Evolutionary conservation across 1,139 yeast species (phyloP).

Genomic region (Yarrowia galli): DNA sequence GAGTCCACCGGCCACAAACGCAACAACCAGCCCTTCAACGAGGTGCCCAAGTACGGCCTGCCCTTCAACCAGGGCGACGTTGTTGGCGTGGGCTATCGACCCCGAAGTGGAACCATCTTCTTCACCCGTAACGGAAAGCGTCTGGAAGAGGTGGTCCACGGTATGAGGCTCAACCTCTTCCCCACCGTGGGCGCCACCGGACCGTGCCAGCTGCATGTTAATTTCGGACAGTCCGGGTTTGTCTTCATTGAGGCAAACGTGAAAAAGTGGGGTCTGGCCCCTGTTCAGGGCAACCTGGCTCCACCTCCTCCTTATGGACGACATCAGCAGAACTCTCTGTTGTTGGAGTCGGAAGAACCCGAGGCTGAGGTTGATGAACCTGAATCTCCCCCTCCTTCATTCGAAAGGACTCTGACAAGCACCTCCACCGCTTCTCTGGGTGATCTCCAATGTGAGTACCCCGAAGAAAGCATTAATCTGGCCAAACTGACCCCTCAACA

Average conservation of each 20-base stretch:
- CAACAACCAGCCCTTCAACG: slow-evolving; percentile 77
- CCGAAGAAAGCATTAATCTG: slow-evolving; percentile 31
- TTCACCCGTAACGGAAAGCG: slow-evolving; percentile 92
- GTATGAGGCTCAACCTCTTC: slow-evolving; percentile 78
- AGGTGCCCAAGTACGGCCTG: slow-evolving; percentile 77
- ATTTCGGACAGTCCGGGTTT: slow-evolving; percentile 89
- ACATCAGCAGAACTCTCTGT: slow-evolving; percentile 25
- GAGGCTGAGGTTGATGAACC: slow-evolving; percentile 22
- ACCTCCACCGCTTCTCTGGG: slow-evolving; percentile 32
- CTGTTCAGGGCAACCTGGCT: slow-evolving; percentile 71
- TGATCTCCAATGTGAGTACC: slow-evolving; percentile 29
- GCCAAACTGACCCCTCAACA: slow-evolving; percentile 30
- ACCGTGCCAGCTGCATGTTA: slow-evolving; percentile 77
- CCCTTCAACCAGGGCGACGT: slow-evolving; percentile 83
- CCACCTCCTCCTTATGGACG: slow-evolving; percentile 76
- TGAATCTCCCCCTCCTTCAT: slow-evolving; percentile 20
- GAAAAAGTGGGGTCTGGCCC: slow-evolving; percentile 90
- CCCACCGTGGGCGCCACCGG: slow-evolving; percentile 90
- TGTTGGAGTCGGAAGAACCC: slow-evolving; percentile 27
- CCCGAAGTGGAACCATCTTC: slow-evolving; percentile 80
- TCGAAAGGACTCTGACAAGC: slow-evolving; percentile 14
- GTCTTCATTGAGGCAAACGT: slow-evolving; percentile 96
- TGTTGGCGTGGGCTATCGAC: slow-evolving; percentile 88
- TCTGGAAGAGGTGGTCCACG: slow-evolving; percentile 80
- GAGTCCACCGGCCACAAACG: slow-evolving; percentile 85